A percentile compares a stretch with the other conserved stretches of the same genome.
phyloP scores from a whole-genome alignment of 371 early-diverging fungal genomes.

The Mucor lusitanicus region DNA sequence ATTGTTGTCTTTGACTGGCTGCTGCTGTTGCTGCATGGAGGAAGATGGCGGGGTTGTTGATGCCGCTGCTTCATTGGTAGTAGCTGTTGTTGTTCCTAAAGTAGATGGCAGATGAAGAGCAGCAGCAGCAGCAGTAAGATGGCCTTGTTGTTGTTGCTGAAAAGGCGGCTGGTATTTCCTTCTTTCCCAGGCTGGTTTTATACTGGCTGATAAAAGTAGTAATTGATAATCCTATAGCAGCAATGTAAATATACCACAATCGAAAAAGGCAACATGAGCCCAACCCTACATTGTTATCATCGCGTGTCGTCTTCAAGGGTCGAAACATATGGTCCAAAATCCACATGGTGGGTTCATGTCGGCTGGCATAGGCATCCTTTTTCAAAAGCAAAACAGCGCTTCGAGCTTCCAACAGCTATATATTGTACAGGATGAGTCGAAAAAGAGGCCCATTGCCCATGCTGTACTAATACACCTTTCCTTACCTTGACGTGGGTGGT shows the following conservation, averaged over 20 bases:
- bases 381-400: slow-evolving; percentile 24
- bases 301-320: slow-evolving; percentile 16
- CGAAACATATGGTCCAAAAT: slow-evolving; percentile 25
- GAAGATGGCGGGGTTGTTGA: neutral
- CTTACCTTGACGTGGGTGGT: neutral
- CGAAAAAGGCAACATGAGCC: neutral
- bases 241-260: no score
- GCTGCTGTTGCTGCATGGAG: neutral
- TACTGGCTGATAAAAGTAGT: slow-evolving; percentile 12
- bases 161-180: slow-evolving; percentile 6
- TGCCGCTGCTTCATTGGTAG: slow-evolving; percentile 1
- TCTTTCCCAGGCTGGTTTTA: slow-evolving; percentile 24
- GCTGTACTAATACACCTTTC: neutral
- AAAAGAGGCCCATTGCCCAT: neutral
- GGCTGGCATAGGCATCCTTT: neutral
- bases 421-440: neutral
- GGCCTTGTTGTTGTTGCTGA: neutral
- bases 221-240: slow-evolving; percentile 25
- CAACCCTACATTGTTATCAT: slow-evolving; percentile 21
- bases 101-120: neutral
- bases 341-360: slow-evolving; percentile 24
- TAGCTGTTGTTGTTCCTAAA: neutral
- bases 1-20: neutral
- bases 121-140: no score
- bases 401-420: slow-evolving; percentile 20